phyloP scores from a whole-genome alignment of 306 rosid species.

The Pueraria montana region DNA sequence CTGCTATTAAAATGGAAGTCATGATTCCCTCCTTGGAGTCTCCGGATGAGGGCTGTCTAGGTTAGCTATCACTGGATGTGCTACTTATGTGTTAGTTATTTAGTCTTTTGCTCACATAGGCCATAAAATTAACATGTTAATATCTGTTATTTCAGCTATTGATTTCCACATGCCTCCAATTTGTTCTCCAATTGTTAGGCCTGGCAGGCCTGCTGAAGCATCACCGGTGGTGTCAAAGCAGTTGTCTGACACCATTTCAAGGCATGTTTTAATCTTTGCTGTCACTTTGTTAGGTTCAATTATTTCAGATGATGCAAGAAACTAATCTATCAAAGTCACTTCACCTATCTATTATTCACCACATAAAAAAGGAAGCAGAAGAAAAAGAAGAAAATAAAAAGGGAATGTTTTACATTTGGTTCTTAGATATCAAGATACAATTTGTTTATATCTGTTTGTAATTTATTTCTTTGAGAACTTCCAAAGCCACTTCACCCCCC shows the following conservation, averaged over 20 bases:
- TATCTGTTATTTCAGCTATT: conserved; percentile 65
- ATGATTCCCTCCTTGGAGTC: conserved; percentile 82
- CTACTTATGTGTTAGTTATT: conserved; percentile 27
- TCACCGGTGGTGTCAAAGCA: conserved; percentile 92
- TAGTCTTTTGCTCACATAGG: conserved; percentile 3
- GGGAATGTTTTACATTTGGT: conserved; percentile 2
- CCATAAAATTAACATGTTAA: conserved; percentile 21
- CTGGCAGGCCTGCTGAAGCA: conserved; percentile 94
- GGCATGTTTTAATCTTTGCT: conserved; percentile 57
- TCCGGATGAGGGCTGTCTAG: conserved; percentile 91
- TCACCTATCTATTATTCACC: not conserved
- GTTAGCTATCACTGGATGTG: conserved; percentile 52
- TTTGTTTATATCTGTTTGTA: not conserved
- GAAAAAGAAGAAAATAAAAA: not conserved
- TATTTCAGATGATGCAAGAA: conserved; percentile 24
- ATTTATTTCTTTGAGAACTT: conserved; percentile 27
- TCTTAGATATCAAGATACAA: not conserved
- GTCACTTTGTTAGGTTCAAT: conserved; percentile 5
- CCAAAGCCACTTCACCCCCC: conserved; percentile 3
- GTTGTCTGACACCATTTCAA: conserved; percentile 81
- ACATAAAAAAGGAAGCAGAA: not conserved
- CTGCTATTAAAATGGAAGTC: conserved; percentile 95
- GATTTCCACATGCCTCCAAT: conserved; percentile 97
- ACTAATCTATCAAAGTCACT: not conserved
- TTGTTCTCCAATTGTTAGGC: conserved; percentile 93